Evolutionary conservation across 2,329 filamentous ascomycete genomes (phyloP).

Genomic region (Fusarium sp.): DNA sequence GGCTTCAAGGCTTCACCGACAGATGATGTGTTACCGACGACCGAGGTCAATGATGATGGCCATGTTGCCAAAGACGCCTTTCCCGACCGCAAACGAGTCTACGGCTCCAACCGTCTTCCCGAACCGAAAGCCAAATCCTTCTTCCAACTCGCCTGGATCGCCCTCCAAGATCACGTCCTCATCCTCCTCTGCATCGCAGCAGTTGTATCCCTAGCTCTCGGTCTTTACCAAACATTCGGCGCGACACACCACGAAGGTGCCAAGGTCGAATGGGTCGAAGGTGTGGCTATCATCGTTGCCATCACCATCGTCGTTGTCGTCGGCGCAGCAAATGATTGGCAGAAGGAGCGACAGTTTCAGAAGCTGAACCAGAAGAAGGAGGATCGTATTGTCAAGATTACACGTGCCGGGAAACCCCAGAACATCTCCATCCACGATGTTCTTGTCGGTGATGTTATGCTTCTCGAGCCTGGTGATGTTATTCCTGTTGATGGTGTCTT

Average conservation of each 20-base stretch:
- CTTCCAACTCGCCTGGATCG: slow-evolving; percentile 70
- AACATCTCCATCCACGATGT: slow-evolving; percentile 74
- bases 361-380: slow-evolving; percentile 72
- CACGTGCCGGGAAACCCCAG: slow-evolving; percentile 72
- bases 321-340: slow-evolving; percentile 74
- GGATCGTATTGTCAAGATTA: slow-evolving; percentile 72
- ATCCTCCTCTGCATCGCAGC: slow-evolving; percentile 74
- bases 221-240: slow-evolving; percentile 73
- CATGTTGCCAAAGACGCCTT: slow-evolving; percentile 24
- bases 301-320: slow-evolving; percentile 73
- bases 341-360: slow-evolving; percentile 73
- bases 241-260: slow-evolving; percentile 54
- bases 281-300: slow-evolving; percentile 73
- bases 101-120: slow-evolving; percentile 64
- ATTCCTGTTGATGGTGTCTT: slow-evolving; percentile 77
- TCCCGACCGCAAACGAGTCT: slow-evolving; percentile 34
- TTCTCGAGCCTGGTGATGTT: slow-evolving; percentile 75
- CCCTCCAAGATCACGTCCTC: slow-evolving; percentile 74
- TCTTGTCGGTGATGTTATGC: slow-evolving; percentile 75
- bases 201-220: slow-evolving; percentile 72
- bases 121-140: slow-evolving; percentile 71
- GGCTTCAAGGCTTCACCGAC: background rate
- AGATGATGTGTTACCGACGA: background rate
- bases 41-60: background rate
- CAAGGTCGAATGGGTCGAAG: slow-evolving; percentile 72